These are phyloP conservation scores for Candida sakaeoensis DNA, from an alignment of 805 yeast species.

Conservation along the genomic window DNA sequence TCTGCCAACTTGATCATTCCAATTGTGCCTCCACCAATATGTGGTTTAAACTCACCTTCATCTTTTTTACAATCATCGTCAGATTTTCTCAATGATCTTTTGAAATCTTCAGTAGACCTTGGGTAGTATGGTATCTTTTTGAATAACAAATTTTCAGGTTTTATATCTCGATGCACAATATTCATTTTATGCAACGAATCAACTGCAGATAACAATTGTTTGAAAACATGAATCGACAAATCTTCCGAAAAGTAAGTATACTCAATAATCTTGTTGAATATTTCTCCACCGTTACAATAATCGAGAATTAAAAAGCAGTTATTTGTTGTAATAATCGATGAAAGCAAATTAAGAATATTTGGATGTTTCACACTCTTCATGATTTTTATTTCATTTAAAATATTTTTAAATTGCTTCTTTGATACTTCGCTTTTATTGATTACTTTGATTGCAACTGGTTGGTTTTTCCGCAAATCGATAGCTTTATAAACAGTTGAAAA, in stretches of 20 bases:
- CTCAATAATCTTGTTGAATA: slow-evolving; percentile 75
- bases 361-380: slow-evolving; percentile 60
- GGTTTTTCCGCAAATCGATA: slow-evolving; percentile 26
- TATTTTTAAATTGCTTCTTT: slow-evolving; percentile 49
- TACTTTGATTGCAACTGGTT: slow-evolving; percentile 69
- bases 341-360: slow-evolving; percentile 55
- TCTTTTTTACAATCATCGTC: slow-evolving; percentile 60
- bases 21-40: slow-evolving; percentile 60
- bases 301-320: slow-evolving; percentile 66
- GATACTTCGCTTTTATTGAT: slow-evolving; percentile 60
- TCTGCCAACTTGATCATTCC: slow-evolving; percentile 66
- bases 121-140: slow-evolving; percentile 49
- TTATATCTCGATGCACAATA: slow-evolving; percentile 76
- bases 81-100: slow-evolving; percentile 37
- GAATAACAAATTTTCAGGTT: slow-evolving; percentile 74
- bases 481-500: slow-evolving; percentile 84
- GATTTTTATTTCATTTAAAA: slow-evolving; percentile 68
- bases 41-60: slow-evolving; percentile 53
- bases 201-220: slow-evolving; percentile 68
- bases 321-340: slow-evolving; percentile 47
- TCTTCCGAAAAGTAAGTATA: slow-evolving; percentile 74
- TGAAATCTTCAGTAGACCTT: slow-evolving; percentile 29
- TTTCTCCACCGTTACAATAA: slow-evolving; percentile 73
- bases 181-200: slow-evolving; percentile 65
- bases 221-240: slow-evolving; percentile 65